Evolutionary conservation across 805 yeast genomes (phyloP).

Genomic region (Wickerhamia fluorescens): DNA sequence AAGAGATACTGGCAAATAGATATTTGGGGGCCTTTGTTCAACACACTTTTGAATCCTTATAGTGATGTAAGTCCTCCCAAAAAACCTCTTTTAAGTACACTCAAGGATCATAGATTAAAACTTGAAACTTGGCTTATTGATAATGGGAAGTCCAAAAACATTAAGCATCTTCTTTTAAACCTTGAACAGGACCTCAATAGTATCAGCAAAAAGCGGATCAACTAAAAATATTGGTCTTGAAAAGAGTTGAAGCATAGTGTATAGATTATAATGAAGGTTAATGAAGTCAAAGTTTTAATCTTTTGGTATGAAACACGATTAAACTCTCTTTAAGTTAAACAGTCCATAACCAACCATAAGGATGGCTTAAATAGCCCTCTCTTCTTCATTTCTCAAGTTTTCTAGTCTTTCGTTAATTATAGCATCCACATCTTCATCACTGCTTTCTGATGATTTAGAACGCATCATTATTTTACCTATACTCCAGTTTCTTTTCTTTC

Average conservation of each 20-base stretch:
- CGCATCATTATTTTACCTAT: conserved; percentile 35
- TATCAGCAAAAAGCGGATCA: conserved; percentile 8
- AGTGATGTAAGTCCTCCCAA: conserved; percentile 9
- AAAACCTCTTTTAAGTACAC: conserved; percentile 35
- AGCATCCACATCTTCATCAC: conserved; percentile 43
- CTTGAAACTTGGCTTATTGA: conserved; percentile 38
- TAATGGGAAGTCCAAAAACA: conserved; percentile 11
- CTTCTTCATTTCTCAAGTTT: conserved; percentile 10
- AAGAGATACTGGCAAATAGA: conserved; percentile 73
- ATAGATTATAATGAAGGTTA: background rate
- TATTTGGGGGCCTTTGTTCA: conserved; percentile 65
- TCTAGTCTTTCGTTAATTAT: conserved; percentile 46
- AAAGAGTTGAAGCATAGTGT: too few species aligned
- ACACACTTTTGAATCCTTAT: conserved; percentile 54
- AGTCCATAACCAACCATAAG: background rate
- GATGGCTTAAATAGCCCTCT: background rate
- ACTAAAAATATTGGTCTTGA: too few species aligned
- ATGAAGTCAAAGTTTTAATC: background rate
- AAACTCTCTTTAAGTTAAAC: conserved; percentile 1
- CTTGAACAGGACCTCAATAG: conserved; percentile 24
- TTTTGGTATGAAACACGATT: too few species aligned
- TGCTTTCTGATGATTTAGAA: conserved; percentile 9
- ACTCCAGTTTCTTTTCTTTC: conserved; percentile 14
- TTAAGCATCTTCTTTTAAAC: conserved; percentile 26
- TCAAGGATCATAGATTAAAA: conserved; percentile 25